Conservation (phyloP, 768 basidiomycete genomes). For the Thelephora ganbajun region DNA sequence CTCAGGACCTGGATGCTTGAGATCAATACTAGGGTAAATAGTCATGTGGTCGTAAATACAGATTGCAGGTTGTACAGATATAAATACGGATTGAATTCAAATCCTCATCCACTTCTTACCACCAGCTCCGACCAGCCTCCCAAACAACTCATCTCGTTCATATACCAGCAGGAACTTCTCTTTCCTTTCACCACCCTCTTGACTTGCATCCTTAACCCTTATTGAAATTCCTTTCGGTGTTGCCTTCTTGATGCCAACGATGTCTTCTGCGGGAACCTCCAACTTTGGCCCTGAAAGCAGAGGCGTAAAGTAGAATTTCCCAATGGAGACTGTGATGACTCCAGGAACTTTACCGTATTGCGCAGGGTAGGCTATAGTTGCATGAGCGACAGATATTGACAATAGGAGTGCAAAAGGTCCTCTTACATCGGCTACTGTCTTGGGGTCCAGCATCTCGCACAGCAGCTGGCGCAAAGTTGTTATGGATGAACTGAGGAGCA, state of each 20-base stretch:
- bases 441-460: background rate
- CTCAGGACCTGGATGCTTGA: too few species aligned
- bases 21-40: too few species aligned
- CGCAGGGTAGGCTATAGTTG: constrained; percentile 39
- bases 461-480: background rate
- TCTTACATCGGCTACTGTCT: background rate
- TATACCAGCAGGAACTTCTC: constrained; percentile 49
- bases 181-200: constrained; percentile 25
- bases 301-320: constrained; percentile 39
- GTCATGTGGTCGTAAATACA: too few species aligned
- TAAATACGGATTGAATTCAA: background rate
- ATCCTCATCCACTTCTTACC: constrained; percentile 36
- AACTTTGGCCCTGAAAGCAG: constrained; percentile 33
- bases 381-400: background rate
- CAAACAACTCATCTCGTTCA: constrained; percentile 52
- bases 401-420: background rate
- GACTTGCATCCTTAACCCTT: constrained; percentile 21
- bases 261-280: constrained; percentile 27
- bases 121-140: constrained; percentile 39
- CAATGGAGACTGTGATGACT: constrained; percentile 40
- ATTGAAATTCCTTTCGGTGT: constrained; percentile 40
- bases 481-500: background rate
- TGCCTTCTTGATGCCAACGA: constrained; percentile 45
- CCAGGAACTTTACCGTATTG: constrained; percentile 42
- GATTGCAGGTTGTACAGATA: too few species aligned